A percentile compares a stretch with the other conserved stretches of the same genome.
Evolutionary conservation across 148 eudicot genomes (phyloP).

Genomic region (Oxyria digyna): DNA sequence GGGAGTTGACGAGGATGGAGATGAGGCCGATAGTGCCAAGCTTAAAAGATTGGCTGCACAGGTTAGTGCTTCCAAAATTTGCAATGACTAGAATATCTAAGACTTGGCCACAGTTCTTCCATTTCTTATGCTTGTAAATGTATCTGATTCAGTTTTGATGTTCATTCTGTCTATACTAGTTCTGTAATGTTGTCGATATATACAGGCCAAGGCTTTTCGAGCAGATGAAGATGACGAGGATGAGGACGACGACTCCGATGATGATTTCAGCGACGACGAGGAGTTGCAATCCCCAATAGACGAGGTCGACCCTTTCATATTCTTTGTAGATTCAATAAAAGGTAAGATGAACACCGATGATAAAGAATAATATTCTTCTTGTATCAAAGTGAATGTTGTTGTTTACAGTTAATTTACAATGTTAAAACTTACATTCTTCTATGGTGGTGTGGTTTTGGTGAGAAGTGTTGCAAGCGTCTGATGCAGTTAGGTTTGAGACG

Average conservation of each 20-base stretch:
- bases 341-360: slow-evolving; percentile 25
- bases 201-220: slow-evolving; percentile 81
- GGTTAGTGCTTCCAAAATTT: slow-evolving; percentile 29
- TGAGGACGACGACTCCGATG: slow-evolving; percentile 53
- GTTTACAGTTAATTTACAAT: not conserved
- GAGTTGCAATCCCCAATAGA: slow-evolving; percentile 87
- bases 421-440: not conserved
- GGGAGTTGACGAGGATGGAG: slow-evolving; percentile 90
- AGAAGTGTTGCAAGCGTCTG: slow-evolving; percentile 71
- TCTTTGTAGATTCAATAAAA: slow-evolving; percentile 74
- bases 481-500: slow-evolving; percentile 66
- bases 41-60: slow-evolving; percentile 73
- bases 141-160: not conserved
- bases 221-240: slow-evolving; percentile 46
- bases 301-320: slow-evolving; percentile 83
- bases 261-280: slow-evolving; percentile 92
- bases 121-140: too few species aligned
- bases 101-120: too few species aligned
- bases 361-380: not conserved
- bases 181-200: not conserved
- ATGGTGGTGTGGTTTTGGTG: not conserved
- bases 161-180: not conserved
- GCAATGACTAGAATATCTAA: not conserved
- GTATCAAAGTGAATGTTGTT: not conserved
- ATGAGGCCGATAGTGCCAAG: slow-evolving; percentile 63